Conservation (phyloP, 768 basidiomycete species). For the Clavaria fumosa region DNA sequence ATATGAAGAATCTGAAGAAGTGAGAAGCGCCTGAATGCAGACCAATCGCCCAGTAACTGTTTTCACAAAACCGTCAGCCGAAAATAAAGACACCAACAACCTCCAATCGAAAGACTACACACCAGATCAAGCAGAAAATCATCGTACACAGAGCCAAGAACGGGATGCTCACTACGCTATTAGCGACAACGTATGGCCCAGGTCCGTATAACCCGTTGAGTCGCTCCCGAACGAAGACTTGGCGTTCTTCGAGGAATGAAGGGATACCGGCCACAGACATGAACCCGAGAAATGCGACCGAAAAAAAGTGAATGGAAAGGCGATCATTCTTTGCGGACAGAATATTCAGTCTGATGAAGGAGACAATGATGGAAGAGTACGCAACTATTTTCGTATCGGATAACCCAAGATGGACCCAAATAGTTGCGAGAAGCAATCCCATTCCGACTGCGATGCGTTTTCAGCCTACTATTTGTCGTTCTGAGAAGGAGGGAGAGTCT, state of each 20-base stretch:
- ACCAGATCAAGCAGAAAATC: conserved; percentile 33
- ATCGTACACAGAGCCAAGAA: conserved; percentile 37
- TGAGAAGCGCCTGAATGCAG: conserved; percentile 30
- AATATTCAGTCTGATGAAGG: too few relatives aligned
- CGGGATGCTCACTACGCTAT: conserved; percentile 36
- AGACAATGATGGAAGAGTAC: too few relatives aligned
- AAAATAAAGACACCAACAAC: background rate
- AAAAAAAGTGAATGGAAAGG: conserved; percentile 27
- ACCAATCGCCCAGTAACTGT: conserved; percentile 19
- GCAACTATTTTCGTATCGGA: conserved; percentile 22
- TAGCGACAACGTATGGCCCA: conserved; percentile 36
- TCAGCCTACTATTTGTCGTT: too few relatives aligned
- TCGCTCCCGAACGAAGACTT: conserved; percentile 39
- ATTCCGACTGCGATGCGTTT: conserved; percentile 19
- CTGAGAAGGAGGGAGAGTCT: conserved; percentile 5
- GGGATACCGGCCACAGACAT: conserved; percentile 45
- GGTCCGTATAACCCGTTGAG: conserved; percentile 43
- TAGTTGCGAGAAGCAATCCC: conserved; percentile 31
- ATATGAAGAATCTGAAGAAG: conserved; percentile 40
- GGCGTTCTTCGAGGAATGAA: conserved; percentile 27
- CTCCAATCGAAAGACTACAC: too few relatives aligned
- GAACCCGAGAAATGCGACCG: conserved; percentile 38
- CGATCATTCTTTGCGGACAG: background rate
- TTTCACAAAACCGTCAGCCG: background rate
- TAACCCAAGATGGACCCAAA: conserved; percentile 33